These are phyloP conservation scores for Elongisporangium senticosum DNA, from an alignment of 352 stramenopile species.

Conservation along the genomic window DNA sequence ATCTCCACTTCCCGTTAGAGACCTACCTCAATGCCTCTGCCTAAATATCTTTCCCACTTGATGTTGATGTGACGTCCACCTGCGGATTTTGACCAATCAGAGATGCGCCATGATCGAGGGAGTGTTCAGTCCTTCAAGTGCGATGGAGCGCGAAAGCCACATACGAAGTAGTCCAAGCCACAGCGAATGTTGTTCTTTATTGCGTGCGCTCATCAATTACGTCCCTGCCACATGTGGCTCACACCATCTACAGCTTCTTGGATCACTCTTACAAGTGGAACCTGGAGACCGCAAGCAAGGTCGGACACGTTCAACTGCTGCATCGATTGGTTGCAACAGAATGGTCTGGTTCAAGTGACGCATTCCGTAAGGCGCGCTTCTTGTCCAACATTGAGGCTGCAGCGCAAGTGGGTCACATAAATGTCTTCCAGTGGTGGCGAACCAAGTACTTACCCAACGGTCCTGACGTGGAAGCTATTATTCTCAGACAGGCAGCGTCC, in stretches of 20 bases:
- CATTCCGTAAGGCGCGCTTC: background rate
- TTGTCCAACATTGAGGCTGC: background rate
- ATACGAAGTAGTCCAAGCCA: too few relatives aligned
- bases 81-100: too few relatives aligned
- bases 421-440: background rate
- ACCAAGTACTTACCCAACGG: background rate
- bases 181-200: too few relatives aligned
- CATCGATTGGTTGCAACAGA: background rate
- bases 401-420: background rate
- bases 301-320: background rate
- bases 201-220: too few relatives aligned
- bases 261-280: background rate
- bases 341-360: background rate
- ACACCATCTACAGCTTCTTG: background rate
- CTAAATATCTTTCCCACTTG: too few relatives aligned
- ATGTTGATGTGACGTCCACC: too few relatives aligned
- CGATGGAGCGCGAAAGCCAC: too few relatives aligned
- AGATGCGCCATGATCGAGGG: too few relatives aligned
- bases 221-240: too few relatives aligned
- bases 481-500: background rate
- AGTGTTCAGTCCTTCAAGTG: too few relatives aligned
- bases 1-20: slow-evolving; percentile 53
- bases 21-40: slow-evolving; percentile 42
- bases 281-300: background rate
- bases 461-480: background rate